Conservation (phyloP, 768 basidiomycete genomes). For the Tylopilus intermedius region DNA sequence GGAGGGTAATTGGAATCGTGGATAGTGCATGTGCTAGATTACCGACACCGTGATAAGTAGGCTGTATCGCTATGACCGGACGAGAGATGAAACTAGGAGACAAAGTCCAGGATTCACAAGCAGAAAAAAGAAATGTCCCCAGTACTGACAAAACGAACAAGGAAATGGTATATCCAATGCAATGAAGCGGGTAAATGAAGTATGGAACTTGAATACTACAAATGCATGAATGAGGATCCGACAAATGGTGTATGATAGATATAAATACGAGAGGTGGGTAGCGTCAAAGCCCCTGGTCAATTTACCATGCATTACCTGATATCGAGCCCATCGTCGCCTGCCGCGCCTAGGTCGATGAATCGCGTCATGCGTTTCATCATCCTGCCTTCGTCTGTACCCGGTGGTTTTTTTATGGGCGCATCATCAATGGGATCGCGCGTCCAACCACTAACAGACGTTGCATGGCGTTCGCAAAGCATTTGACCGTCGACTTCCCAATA, state of each 20-base stretch:
- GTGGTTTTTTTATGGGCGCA: constrained; percentile 8
- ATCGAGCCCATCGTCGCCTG: constrained; percentile 26
- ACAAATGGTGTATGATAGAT: constrained; percentile 16
- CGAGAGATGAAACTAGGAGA: constrained; percentile 1
- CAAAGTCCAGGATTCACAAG: constrained; percentile 6
- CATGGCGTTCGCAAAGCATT: constrained; percentile 86
- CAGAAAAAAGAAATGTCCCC: neutral
- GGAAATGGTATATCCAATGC: constrained; percentile 21
- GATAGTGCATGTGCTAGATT: constrained; percentile 4
- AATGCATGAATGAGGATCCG: constrained; percentile 16
- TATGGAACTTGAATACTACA: constrained; percentile 18
- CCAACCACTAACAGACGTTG: constrained; percentile 30
- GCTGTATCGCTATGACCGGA: constrained; percentile 13
- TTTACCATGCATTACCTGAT: constrained; percentile 29
- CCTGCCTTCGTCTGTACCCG: constrained; percentile 36
- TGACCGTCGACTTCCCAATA: constrained; percentile 87
- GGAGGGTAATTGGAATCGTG: constrained; percentile 45
- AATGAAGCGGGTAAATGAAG: constrained; percentile 13
- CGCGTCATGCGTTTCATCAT: constrained; percentile 76
- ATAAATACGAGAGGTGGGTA: constrained; percentile 7
- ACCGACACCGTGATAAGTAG: constrained; percentile 9
- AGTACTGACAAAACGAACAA: constrained; percentile 16
- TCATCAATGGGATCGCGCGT: constrained; percentile 13
- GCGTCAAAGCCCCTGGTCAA: constrained; percentile 14
- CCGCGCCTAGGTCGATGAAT: constrained; percentile 64